phyloP scores from a whole-genome alignment of 495 filamentous ascomycete species.

The Xylaria bambusicola region DNA sequence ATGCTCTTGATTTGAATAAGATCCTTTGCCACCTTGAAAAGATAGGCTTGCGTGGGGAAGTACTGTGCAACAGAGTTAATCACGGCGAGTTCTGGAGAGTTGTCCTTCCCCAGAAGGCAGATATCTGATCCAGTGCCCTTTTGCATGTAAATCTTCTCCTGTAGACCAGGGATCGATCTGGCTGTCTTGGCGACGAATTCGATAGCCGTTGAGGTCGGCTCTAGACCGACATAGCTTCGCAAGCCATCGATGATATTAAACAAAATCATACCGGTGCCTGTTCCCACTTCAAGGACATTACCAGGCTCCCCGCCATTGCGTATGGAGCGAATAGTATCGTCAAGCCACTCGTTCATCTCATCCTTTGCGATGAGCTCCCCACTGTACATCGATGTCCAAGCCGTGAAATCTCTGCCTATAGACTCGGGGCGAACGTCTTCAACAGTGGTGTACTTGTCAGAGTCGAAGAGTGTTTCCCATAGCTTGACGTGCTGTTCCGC shows the following conservation, averaged over 20 bases:
- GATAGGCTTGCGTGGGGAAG: conserved; percentile 16
- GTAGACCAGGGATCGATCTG: neutral
- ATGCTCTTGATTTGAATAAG: conserved; percentile 14
- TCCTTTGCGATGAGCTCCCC: conserved; percentile 16
- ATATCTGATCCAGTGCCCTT: conserved; percentile 11
- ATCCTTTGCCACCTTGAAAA: conserved; percentile 17
- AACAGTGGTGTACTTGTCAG: conserved; percentile 6
- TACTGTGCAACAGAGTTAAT: conserved; percentile 15
- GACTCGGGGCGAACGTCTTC: neutral
- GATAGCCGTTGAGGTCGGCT: conserved; percentile 13
- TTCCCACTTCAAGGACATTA: conserved; percentile 25
- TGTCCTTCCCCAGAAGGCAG: neutral
- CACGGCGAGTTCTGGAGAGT: neutral
- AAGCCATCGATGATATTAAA: conserved; percentile 19
- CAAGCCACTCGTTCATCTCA: conserved; percentile 21
- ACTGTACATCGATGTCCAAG: conserved; percentile 22
- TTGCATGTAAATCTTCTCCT: neutral
- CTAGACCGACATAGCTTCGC: conserved; percentile 22
- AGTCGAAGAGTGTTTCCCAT: neutral
- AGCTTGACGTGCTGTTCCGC: neutral
- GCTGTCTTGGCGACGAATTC: conserved; percentile 8
- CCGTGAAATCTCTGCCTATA: conserved; percentile 16
- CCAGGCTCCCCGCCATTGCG: conserved; percentile 14
- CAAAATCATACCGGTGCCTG: conserved; percentile 26
- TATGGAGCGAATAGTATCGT: conserved; percentile 16